Percentiles rank a stretch among this genome's conserved stretches.
phyloP scores from a whole-genome alignment of 169 alveolate genomes.

The Plasmodium fragile region DNA sequence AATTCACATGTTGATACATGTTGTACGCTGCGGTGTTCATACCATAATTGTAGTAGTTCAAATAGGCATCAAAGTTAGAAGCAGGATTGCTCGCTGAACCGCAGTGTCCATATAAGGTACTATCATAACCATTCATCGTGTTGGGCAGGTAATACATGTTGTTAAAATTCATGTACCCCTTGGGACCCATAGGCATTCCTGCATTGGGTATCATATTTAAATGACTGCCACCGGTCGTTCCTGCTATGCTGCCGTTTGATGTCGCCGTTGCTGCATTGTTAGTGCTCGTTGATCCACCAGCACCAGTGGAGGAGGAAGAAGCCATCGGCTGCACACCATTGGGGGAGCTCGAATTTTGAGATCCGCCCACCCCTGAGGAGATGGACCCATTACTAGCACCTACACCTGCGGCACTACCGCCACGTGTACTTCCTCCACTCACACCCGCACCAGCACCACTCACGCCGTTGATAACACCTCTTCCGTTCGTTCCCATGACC shows the following conservation, averaged over 20 bases:
- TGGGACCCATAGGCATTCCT: constrained; percentile 11
- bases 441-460: neutral
- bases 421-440: neutral
- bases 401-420: neutral
- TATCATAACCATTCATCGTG: constrained; percentile 49
- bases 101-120: constrained; percentile 21
- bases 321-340: neutral
- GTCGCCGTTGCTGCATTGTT: neutral
- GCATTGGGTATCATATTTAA: neutral
- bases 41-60: constrained; percentile 40
- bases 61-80: constrained; percentile 13
- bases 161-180: constrained; percentile 28
- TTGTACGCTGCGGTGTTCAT: constrained; percentile 8
- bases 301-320: neutral
- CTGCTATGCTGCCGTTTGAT: neutral
- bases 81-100: neutral
- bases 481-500: neutral
- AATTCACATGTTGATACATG: constrained; percentile 19
- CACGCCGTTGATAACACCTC: neutral
- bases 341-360: neutral
- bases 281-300: neutral
- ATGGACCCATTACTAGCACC: neutral
- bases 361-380: neutral
- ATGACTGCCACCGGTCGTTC: neutral
- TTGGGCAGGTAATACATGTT: constrained; percentile 60